Evolutionary conservation across 2,329 filamentous ascomycete genomes (phyloP).

Genomic region (Diaporthe citriasiana): DNA sequence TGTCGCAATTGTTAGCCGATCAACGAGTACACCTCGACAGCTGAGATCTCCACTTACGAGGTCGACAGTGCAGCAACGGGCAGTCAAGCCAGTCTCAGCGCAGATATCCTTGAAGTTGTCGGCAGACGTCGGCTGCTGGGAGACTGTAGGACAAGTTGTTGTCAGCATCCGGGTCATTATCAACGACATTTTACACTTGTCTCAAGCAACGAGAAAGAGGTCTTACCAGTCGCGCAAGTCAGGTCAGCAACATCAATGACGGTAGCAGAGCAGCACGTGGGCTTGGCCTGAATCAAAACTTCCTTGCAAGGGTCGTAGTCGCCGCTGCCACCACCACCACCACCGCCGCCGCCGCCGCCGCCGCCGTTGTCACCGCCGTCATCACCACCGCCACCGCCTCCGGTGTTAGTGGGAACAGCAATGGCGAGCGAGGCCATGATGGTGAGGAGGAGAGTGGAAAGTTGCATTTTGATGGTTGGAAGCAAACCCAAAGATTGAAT

Average conservation of each 20-base stretch:
- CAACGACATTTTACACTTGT: not conserved
- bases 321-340: not conserved
- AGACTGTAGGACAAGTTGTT: not conserved
- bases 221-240: conserved; percentile 33
- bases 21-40: fast-evolving
- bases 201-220: too few species aligned
- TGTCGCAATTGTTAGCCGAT: conserved; percentile 9
- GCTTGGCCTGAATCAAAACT: not conserved
- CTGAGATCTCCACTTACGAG: not conserved
- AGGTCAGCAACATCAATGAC: conserved; percentile 23
- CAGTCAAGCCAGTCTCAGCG: not conserved
- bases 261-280: conserved; percentile 27
- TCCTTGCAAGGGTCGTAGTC: conserved; percentile 25
- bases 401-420: conserved; percentile 24
- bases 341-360: conserved; percentile 9
- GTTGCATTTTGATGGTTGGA: conserved; percentile 36
- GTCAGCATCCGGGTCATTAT: not conserved
- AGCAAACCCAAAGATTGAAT: conserved; percentile 8
- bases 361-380: conserved; percentile 1
- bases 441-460: conserved; percentile 24
- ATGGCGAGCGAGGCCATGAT: conserved; percentile 41
- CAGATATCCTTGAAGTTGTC: not conserved
- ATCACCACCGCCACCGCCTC: not conserved
- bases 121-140: not conserved
- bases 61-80: conserved; percentile 26